phyloP scores from a whole-genome alignment of 805 yeast species.

The Cyberlindnera sargentensis region DNA sequence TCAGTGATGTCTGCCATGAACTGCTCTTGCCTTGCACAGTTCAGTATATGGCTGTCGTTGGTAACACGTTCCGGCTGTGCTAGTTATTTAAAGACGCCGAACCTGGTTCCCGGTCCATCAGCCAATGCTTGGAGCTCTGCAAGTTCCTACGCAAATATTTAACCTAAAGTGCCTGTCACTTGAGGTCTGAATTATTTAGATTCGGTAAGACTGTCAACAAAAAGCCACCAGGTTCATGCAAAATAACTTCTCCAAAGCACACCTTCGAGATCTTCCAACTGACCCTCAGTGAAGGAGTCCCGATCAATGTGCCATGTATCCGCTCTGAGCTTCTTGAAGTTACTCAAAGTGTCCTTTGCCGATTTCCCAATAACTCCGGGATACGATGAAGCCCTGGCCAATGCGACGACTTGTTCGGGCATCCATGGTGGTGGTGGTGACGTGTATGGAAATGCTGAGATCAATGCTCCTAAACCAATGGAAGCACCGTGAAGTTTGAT shows the following conservation, averaged over 20 bases:
- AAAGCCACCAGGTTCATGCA: conserved; percentile 28
- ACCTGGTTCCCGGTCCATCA: too few species aligned
- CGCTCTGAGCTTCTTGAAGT: conserved; percentile 84
- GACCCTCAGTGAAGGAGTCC: conserved; percentile 63
- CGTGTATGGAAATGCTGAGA: conserved; percentile 82
- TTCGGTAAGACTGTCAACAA: too few species aligned
- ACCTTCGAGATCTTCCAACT: conserved; percentile 88
- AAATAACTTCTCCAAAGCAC: conserved; percentile 90
- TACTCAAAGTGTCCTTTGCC: conserved; percentile 74
- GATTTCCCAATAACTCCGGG: conserved; percentile 77
- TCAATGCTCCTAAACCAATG: conserved; percentile 79
- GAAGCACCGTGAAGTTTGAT: conserved; percentile 74
- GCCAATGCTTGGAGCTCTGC: too few species aligned
- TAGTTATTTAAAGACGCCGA: too few species aligned
- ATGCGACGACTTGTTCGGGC: conserved; percentile 58
- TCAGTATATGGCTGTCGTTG: too few species aligned
- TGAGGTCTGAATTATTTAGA: too few species aligned
- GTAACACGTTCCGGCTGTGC: too few species aligned
- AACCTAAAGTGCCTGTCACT: too few species aligned
- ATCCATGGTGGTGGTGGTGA: conserved; percentile 93
- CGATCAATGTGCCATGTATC: conserved; percentile 96
- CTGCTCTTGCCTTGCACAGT: too few species aligned
- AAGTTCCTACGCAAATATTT: too few species aligned
- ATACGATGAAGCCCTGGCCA: conserved; percentile 68
- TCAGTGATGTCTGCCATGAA: too few species aligned